Evolutionary conservation across 2,329 filamentous ascomycete genomes (phyloP).

Genomic region (Dryadomyces quercivorus): DNA sequence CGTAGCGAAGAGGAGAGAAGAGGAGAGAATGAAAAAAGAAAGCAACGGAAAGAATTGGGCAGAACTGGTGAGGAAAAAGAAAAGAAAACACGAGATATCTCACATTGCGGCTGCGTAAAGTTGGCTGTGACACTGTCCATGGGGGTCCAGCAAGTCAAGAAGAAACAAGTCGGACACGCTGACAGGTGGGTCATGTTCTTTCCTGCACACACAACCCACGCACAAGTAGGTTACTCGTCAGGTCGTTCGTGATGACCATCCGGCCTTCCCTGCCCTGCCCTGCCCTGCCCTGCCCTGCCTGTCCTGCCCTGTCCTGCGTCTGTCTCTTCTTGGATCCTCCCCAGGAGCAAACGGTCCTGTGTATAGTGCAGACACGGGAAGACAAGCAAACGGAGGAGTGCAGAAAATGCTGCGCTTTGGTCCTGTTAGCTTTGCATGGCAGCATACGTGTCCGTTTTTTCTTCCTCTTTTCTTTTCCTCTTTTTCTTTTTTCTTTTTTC

Average conservation of each 20-base stretch:
- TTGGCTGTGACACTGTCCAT: not conserved
- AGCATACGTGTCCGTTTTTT: not conserved
- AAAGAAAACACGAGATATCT: constrained; percentile 2
- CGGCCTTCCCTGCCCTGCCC: too few relatives aligned
- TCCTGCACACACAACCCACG: not conserved
- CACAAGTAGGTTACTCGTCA: not conserved
- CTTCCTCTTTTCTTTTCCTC: not conserved
- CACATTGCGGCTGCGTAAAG: not conserved
- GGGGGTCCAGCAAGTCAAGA: not conserved
- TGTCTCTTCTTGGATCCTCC: not conserved
- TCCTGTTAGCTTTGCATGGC: not conserved
- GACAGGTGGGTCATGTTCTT: constrained; percentile 1
- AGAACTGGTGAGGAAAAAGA: too few relatives aligned
- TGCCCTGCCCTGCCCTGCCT: not conserved
- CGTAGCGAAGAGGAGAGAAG: not conserved
- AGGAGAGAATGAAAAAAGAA: not conserved
- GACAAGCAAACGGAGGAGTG: not conserved
- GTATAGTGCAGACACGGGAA: not conserved
- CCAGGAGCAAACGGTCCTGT: not conserved
- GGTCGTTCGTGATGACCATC: not conserved
- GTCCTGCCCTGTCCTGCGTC: not conserved
- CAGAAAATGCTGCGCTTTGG: not conserved
- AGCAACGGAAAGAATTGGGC: not conserved
- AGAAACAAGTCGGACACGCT: not conserved
- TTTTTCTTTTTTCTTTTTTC: not conserved